These are phyloP conservation scores for Arachis stenosperma DNA, from an alignment of 306 rosid genomes.

Conservation along the genomic window DNA sequence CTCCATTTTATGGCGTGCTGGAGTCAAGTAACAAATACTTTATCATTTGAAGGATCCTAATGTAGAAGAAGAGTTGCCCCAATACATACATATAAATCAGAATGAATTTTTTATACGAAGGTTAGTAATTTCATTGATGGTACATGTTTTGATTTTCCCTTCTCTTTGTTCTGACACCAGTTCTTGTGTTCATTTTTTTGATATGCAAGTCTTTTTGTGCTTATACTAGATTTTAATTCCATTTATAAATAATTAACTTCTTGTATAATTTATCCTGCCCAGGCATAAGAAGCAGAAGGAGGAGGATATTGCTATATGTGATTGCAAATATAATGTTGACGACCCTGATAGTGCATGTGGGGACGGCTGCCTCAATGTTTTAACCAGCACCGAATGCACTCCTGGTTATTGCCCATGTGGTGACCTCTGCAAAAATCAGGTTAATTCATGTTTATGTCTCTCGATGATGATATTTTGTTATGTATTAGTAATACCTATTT, in stretches of 20 bases:
- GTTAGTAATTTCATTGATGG: conserved; percentile 45
- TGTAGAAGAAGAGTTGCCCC: conserved; percentile 61
- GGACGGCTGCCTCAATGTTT: conserved; percentile 84
- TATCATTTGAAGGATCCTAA: conserved; percentile 59
- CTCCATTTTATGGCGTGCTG: conserved; percentile 16
- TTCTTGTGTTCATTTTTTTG: not conserved
- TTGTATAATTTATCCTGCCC: conserved; percentile 14
- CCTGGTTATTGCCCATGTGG: conserved; percentile 81
- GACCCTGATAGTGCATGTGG: conserved; percentile 80
- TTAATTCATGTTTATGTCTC: conserved; percentile 28
- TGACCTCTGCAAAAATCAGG: conserved; percentile 83
- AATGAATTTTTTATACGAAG: conserved; percentile 75
- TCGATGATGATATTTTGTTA: conserved; percentile 2
- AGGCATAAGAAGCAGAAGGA: conserved; percentile 89
- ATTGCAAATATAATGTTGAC: conserved; percentile 57
- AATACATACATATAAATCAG: conserved; percentile 61
- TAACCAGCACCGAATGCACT: conserved; percentile 93
- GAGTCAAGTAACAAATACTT: conserved; percentile 31
- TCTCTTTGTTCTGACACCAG: not conserved
- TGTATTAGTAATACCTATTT: conserved; percentile 5
- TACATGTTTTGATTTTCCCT: not conserved
- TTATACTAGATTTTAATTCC: conserved; percentile 22
- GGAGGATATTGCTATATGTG: conserved; percentile 87
- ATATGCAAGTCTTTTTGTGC: not conserved
- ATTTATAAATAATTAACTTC: not conserved